Conservation (phyloP, 192 early-diverging fungal genomes). For the Backusella psychrophila region DNA sequence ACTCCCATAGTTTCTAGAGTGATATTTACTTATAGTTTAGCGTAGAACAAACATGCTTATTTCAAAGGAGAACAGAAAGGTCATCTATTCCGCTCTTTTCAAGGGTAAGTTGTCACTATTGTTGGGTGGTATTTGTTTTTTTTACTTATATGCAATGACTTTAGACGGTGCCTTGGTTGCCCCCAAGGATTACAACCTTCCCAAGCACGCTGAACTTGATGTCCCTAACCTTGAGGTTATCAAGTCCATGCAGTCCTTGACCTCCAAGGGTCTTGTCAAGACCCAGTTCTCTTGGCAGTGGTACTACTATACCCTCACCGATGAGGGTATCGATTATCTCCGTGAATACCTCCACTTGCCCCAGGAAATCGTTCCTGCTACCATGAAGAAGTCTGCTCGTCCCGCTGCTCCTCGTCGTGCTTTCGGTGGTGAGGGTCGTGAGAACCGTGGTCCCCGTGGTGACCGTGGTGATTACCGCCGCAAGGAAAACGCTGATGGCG, state of each 20-base stretch:
- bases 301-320: constrained; percentile 99
- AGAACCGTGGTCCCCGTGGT: constrained; percentile 61
- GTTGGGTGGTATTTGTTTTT: no score
- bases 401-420: constrained; percentile 67
- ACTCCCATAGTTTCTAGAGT: background rate
- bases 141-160: background rate
- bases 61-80: constrained; percentile 95
- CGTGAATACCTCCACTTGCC: constrained; percentile 98
- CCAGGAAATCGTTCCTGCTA: constrained; percentile 94
- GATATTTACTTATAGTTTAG: background rate
- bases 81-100: constrained; percentile 93
- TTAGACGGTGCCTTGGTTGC: constrained; percentile 96
- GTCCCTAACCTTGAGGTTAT: constrained; percentile 99
- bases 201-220: constrained; percentile 94
- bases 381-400: constrained; percentile 94
- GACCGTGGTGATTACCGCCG: constrained; percentile 88
- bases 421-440: constrained; percentile 66
- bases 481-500: constrained; percentile 86
- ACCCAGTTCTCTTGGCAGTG: constrained; percentile 99
- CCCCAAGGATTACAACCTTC: constrained; percentile 98
- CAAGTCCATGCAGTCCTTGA: constrained; percentile 97
- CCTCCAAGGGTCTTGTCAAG: constrained; percentile 91
- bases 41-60: constrained; percentile 82
- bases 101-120: constrained; percentile 50
- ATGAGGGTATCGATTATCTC: constrained; percentile 97